phyloP scores from a whole-genome alignment of 2,329 filamentous ascomycete genomes.

The Diaporthe citri region DNA sequence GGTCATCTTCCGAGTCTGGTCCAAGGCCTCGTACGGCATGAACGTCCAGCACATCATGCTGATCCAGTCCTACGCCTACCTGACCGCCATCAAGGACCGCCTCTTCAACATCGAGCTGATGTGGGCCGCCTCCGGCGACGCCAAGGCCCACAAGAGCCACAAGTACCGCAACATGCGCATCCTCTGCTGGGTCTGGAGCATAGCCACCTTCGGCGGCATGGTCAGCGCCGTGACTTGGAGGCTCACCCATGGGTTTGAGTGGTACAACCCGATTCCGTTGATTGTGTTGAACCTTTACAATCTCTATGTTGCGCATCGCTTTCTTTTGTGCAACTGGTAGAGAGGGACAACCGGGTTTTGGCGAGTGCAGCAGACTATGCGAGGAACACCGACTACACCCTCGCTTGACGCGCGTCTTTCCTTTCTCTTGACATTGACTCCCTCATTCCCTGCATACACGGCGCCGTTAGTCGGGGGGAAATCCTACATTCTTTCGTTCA shows the following conservation, averaged over 20 bases:
- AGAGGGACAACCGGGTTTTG: too few species aligned
- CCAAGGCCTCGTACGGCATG: constrained; percentile 55
- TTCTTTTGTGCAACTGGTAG: constrained; percentile 51
- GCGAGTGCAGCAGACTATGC: background rate
- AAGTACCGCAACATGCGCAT: constrained; percentile 59
- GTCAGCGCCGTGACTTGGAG: constrained; percentile 52
- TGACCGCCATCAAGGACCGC: constrained; percentile 57
- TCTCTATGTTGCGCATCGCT: constrained; percentile 54
- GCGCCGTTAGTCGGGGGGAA: background rate
- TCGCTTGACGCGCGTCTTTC: background rate
- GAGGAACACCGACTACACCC: too few species aligned
- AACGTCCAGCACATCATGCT: constrained; percentile 58
- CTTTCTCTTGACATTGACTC: background rate
- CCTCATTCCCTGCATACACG: background rate
- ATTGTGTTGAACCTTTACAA: constrained; percentile 55
- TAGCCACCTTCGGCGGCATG: constrained; percentile 50
- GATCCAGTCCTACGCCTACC: constrained; percentile 57
- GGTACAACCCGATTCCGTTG: constrained; percentile 56
- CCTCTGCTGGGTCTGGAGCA: constrained; percentile 54
- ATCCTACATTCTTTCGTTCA: background rate
- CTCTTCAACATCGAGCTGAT: constrained; percentile 54
- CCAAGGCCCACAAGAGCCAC: constrained; percentile 56
- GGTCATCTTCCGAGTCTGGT: constrained; percentile 55
- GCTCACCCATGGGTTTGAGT: constrained; percentile 50
- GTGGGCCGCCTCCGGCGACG: constrained; percentile 55